A percentile compares a stretch with the other conserved stretches of the same genome.
These are phyloP conservation scores for Quercus ilex DNA, from an alignment of 306 rosid species.

Conservation along the genomic window DNA sequence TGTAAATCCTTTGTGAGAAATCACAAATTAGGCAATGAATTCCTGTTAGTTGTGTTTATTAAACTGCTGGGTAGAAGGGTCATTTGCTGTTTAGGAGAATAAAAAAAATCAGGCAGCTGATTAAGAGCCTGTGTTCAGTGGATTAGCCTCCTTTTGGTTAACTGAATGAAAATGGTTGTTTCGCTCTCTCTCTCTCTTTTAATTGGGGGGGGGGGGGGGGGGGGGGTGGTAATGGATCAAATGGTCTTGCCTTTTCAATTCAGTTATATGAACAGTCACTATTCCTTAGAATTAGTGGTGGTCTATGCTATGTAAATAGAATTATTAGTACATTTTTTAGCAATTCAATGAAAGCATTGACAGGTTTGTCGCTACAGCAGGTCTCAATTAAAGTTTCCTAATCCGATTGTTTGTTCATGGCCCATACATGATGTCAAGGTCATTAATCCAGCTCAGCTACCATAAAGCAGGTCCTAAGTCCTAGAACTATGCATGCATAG, in stretches of 20 bases:
- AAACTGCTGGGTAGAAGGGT: background rate
- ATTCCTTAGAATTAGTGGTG: background rate
- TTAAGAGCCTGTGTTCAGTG: background rate
- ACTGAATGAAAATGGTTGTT: background rate
- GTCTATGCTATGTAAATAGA: background rate
- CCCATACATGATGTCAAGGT: background rate
- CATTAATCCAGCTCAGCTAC: background rate
- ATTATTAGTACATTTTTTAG: background rate
- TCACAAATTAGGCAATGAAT: background rate
- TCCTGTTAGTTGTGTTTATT: background rate
- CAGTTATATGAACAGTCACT: background rate
- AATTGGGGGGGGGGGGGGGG: background rate
- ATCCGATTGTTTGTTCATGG: background rate
- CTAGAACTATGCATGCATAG: background rate
- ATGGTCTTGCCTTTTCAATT: background rate
- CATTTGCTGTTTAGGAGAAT: background rate
- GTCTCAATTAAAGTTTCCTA: background rate
- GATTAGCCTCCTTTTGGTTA: background rate
- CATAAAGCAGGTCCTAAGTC: background rate
- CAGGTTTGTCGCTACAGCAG: background rate
- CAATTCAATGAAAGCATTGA: background rate
- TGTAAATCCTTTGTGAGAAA: background rate
- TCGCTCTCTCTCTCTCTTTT: background rate
- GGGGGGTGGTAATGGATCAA: background rate
- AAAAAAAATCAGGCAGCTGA: background rate